phyloP scores from a whole-genome alignment of 1,284 basidiomycete species.

The Entoloma clypeatum region DNA sequence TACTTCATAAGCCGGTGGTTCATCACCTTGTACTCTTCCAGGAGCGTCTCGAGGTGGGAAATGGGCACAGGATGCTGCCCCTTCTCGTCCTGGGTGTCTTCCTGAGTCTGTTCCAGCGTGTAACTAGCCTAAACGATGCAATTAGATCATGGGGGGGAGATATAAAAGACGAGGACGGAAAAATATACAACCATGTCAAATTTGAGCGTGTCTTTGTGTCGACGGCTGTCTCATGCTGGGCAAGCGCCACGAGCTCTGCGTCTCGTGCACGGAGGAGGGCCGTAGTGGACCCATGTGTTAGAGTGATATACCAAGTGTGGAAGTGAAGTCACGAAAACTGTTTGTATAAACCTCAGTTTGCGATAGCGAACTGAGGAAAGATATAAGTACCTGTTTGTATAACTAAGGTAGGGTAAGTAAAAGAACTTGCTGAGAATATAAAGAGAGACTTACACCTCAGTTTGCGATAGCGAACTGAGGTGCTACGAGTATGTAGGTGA shows the following conservation, averaged over 20 bases:
- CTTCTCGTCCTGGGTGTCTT: conserved; percentile 27
- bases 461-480: too few relatives aligned
- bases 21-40: conserved; percentile 50
- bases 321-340: too few relatives aligned
- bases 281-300: conserved; percentile 49
- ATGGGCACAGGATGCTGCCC: conserved; percentile 42
- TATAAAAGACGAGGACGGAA: not conserved
- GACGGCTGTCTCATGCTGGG: conserved; percentile 31
- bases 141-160: conserved; percentile 1
- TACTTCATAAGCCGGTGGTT: conserved; percentile 44
- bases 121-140: conserved; percentile 49
- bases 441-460: too few relatives aligned
- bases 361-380: too few relatives aligned
- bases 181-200: conserved; percentile 45
- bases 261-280: conserved; percentile 50
- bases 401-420: too few relatives aligned
- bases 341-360: too few relatives aligned
- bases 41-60: conserved; percentile 57
- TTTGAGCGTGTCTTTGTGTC: conserved; percentile 32
- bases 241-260: conserved; percentile 40
- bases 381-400: too few relatives aligned
- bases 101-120: conserved; percentile 45
- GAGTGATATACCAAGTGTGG: too few relatives aligned
- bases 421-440: too few relatives aligned
- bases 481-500: too few relatives aligned